Conservation (phyloP, 2,329 filamentous ascomycete genomes). For the Aspergillus tubingensis region DNA sequence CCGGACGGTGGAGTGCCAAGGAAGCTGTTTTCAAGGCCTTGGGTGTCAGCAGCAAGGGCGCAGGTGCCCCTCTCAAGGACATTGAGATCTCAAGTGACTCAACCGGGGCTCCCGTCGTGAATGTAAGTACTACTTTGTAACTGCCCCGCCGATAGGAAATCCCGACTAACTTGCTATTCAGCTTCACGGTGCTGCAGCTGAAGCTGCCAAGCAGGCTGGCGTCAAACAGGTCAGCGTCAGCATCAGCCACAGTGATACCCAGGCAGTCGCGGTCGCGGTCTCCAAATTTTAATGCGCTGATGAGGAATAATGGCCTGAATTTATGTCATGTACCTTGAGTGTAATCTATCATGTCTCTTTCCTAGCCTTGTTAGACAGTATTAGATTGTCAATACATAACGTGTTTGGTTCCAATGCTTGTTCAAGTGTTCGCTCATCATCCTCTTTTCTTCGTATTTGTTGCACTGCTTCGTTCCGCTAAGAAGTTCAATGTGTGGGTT, state of each 20-base stretch:
- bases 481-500: too few relatives aligned
- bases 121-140: constrained; percentile 60
- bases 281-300: constrained; percentile 63
- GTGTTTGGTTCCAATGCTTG: background rate
- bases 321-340: constrained; percentile 6
- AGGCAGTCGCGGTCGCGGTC: constrained; percentile 92
- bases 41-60: constrained; percentile 81
- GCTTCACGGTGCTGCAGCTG: constrained; percentile 82
- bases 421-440: background rate
- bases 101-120: constrained; percentile 78
- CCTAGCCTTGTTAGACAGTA: background rate
- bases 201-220: constrained; percentile 80
- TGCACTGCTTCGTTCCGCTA: too few relatives aligned
- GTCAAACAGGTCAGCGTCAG: constrained; percentile 88
- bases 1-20: constrained; percentile 95
- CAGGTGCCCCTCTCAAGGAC: constrained; percentile 85
- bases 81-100: constrained; percentile 88
- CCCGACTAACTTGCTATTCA: constrained; percentile 48
- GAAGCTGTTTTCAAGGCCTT: constrained; percentile 98
- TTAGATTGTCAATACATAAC: constrained; percentile 3
- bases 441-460: too few relatives aligned
- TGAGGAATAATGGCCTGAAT: constrained; percentile 16
- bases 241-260: constrained; percentile 92
- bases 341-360: constrained; percentile 14
- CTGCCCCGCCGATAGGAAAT: constrained; percentile 12